Base-by-base conservation (phyloP, 495 filamentous ascomycete genomes). In the Talaromyces ruber region DNA sequence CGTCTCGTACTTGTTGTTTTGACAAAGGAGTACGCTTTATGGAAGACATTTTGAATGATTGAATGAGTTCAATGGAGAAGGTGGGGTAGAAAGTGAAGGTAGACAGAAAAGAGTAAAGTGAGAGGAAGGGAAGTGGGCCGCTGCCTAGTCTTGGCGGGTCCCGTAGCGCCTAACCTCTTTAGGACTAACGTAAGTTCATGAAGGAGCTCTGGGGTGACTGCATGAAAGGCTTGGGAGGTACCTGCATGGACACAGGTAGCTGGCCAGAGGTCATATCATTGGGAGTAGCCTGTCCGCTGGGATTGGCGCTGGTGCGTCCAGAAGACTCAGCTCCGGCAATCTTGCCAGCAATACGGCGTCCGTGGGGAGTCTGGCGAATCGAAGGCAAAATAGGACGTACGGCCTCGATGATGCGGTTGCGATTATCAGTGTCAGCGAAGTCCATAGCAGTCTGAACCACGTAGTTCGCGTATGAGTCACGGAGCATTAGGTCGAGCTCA, bases 401-500 rank as follows among this genome's bases (percentile, higher is more conserved):
- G 30, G 80, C 80, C 37, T 97, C 91, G 39, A 95, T 84, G 22
- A 98, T 81, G 26, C 81, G 81, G 61, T 77, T 76, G 73, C 92
- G 91, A 64, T 84, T 87, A 8, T 83, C 79, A 0, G 80, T 71
- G 55, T 92, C 90, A 7, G 89, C 84, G 66, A 90, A 92, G 63
- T 97, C 93, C 64, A 97, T 80, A 51, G 94, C 94, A 34, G 94
- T 98, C 81, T 98, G 94, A 39, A 98, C 87, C 64, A 98, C 94
- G 70, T 98, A 98, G 74, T 98, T 98, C 64, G 90, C 94, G 70
- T 88, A 98, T 0, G 86, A 89, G 71, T 98, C 95, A 28, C 90
- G 88, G 34, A 98, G 81, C 64, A 97, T 84, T 64, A 85, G 88
- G 60, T 95, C 90, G 28, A 98, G 84, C 72, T 97, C 92, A 24